Evolutionary conservation across 75 land plant genomes (phyloP).

Genomic region (Cupressus sempervirens): DNA sequence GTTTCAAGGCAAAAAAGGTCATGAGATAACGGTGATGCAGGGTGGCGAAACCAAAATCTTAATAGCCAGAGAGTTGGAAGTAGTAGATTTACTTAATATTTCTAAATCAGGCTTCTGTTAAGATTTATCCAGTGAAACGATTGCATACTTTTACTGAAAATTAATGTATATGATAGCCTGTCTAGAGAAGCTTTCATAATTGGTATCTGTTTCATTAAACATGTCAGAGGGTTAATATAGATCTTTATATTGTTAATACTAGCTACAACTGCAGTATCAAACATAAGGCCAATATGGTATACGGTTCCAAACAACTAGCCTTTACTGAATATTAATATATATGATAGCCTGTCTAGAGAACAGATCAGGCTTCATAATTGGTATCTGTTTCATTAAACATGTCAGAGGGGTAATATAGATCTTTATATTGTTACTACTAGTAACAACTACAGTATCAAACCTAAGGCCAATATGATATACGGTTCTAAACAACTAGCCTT

Average conservation of each 20-base stretch:
- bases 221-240: background rate
- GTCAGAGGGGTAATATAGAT: background rate
- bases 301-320: too few relatives aligned
- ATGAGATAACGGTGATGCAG: background rate
- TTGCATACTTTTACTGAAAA: background rate
- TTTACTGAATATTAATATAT: too few relatives aligned
- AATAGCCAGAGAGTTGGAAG: background rate
- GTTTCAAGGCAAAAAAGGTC: too few relatives aligned
- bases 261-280: background rate
- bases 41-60: background rate
- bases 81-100: background rate
- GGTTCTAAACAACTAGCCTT: too few relatives aligned
- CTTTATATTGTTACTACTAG: background rate
- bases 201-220: background rate
- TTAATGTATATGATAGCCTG: background rate
- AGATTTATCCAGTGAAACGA: background rate
- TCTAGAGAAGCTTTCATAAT: background rate
- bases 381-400: background rate
- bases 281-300: too few relatives aligned
- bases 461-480: background rate
- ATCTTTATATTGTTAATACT: background rate
- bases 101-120: background rate
- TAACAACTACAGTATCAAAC: background rate
- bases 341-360: background rate
- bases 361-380: background rate